Base-by-base conservation (phyloP, 1,284 basidiomycete genomes). In the Blastosporella zonata region DNA sequence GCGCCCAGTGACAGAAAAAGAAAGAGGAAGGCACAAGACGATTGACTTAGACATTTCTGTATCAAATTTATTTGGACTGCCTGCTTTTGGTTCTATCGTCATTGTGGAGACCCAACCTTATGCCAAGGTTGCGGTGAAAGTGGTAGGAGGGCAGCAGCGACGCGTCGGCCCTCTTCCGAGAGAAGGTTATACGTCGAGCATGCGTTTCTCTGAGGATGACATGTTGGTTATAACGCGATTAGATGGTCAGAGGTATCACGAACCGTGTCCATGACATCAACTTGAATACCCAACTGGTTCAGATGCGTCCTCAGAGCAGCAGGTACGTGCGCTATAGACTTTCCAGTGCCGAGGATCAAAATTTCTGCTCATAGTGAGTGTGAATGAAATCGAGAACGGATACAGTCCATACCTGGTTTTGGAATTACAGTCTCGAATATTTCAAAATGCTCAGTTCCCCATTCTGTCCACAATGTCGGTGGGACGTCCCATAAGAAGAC, bases 251-350 rank as follows among this genome's bases (percentile, higher is more conserved):
- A 34, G 25, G 25, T n/a, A 5, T 18, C 6, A 76, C 85, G 52
- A 61, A 95, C 95, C 40, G 93, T 93, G 63, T 94, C 91, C 85
- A 96, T 93, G n/a, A 93, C 77, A 58, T 98, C 96, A 39, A 95
- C 69, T 61, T 94, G 92, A 52, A 97, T 90, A 5, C 95, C 95
- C 31, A 93, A 65, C 33, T 78, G 71, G 53, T 78, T 88, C 38
- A 97, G 62, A 65, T 93, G 82, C 35, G 80, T 72, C 15, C 84
- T 75, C 18, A 97, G 66, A 21, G 68, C 68, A 4, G 78, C 74
- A 12, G 95, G 94, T 1, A 87, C 83, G 43, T 88, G 85, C 2
- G 82, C 68, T 9, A 88, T 79, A 6, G 74, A 77, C 54, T 75
- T 76, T 0, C 96, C 96, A 0, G 95, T 97, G 0, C 95, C 95